A percentile compares a stretch with the other conserved stretches of the same genome.
phyloP scores from a whole-genome alignment of 768 basidiomycete species.

The Chlorophyllum brunneum region DNA sequence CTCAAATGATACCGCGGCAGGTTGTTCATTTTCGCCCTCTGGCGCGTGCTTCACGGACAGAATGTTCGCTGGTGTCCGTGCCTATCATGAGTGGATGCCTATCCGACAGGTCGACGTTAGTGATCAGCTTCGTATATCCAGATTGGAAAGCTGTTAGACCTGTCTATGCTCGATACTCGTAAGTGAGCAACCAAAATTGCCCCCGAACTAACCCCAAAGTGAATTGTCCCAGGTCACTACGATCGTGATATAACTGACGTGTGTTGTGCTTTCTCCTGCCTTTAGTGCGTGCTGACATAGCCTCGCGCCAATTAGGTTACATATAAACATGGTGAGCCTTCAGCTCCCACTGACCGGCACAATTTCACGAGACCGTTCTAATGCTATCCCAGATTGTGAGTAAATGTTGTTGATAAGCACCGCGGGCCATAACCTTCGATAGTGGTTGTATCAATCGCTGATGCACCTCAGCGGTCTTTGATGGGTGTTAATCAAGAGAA shows the following conservation, averaged over 20 bases:
- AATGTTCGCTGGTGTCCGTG: conserved; percentile 54
- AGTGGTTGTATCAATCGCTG: conserved; percentile 7
- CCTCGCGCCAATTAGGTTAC: conserved; percentile 27
- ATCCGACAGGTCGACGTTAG: conserved; percentile 52
- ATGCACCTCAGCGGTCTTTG: conserved; percentile 37
- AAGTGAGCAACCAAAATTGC: conserved; percentile 10
- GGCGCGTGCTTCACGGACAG: conserved; percentile 57
- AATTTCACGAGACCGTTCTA: neutral
- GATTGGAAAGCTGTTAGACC: conserved; percentile 57
- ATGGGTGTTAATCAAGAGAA: conserved; percentile 55
- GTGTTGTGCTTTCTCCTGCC: conserved; percentile 13
- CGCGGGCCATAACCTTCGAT: neutral
- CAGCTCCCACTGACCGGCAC: neutral
- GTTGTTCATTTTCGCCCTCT: conserved; percentile 48
- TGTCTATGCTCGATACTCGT: conserved; percentile 64
- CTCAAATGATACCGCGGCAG: conserved; percentile 47
- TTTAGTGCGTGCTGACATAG: neutral
- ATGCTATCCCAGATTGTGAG: conserved; percentile 14
- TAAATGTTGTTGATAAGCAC: neutral
- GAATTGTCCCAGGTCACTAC: conserved; percentile 37
- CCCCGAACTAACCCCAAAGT: neutral
- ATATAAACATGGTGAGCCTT: conserved; percentile 43
- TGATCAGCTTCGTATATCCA: conserved; percentile 57
- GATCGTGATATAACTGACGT: conserved; percentile 59
- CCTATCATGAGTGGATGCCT: conserved; percentile 63